A percentile compares a stretch with the other conserved stretches of the same genome.
phyloP scores from a whole-genome alignment of 106 monocot genomes.

The Dendrobium nobile region DNA sequence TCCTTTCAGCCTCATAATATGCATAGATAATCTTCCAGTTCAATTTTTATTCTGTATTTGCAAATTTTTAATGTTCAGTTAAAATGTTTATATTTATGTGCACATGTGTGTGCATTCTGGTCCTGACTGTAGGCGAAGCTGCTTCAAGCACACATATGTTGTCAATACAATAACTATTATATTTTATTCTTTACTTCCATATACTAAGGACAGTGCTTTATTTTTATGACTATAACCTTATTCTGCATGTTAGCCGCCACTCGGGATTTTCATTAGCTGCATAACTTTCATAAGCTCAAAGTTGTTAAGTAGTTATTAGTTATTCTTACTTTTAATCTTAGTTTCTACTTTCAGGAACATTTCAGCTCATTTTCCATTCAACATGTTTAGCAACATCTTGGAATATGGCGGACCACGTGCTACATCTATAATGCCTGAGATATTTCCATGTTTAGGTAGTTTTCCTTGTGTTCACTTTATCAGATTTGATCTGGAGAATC shows the following conservation, averaged over 20 bases:
- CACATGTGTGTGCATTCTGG: neutral
- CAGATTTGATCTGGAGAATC: conserved; percentile 31
- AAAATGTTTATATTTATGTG: neutral
- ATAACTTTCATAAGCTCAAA: neutral
- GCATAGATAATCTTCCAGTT: neutral
- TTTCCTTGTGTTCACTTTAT: conserved; percentile 53
- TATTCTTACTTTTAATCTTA: neutral
- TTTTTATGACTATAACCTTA: neutral
- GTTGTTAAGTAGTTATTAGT: neutral
- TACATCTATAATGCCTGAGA: conserved; percentile 43
- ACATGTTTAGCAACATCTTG: conserved; percentile 50
- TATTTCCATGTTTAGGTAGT: conserved; percentile 18
- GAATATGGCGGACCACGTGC: conserved; percentile 60
- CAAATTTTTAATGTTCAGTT: neutral
- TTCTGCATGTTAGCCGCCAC: neutral
- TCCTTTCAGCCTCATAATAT: neutral
- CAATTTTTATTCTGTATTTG: neutral
- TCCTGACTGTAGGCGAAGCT: neutral
- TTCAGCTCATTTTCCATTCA: conserved; percentile 50
- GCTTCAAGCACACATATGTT: neutral
- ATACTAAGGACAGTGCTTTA: neutral
- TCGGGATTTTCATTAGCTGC: neutral
- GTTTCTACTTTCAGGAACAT: conserved; percentile 29
- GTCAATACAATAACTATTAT: neutral
- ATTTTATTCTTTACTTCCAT: neutral